Evolutionary conservation across 352 stramenopile genomes (phyloP).

Genomic region (Aphanomyces astaci): DNA sequence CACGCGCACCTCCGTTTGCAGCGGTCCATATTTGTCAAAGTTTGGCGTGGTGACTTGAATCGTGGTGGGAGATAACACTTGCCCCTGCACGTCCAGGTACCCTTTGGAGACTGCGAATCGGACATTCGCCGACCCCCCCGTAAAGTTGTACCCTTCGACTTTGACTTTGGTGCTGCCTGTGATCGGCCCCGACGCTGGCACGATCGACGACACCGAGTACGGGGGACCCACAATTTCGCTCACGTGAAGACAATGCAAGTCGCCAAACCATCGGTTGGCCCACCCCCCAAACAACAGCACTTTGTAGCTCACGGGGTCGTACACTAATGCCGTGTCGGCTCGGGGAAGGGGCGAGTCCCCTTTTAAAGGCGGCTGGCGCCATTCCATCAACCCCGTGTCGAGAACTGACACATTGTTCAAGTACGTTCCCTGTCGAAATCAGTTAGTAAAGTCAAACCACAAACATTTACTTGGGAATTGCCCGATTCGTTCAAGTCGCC

Average conservation of each 20-base stretch:
- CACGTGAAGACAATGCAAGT: conserved; percentile 90
- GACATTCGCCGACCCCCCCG: conserved; percentile 69
- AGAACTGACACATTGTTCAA: conserved; percentile 87
- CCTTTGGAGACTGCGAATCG: conserved; percentile 92
- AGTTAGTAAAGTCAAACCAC: conserved; percentile 9
- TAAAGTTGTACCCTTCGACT: conserved; percentile 90
- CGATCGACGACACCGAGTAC: conserved; percentile 90
- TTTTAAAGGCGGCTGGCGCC: conserved; percentile 50
- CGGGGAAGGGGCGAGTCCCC: conserved; percentile 80
- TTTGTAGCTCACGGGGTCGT: conserved; percentile 83
- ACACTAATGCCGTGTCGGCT: conserved; percentile 90
- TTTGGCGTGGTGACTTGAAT: conserved; percentile 88
- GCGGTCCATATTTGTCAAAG: conserved; percentile 91
- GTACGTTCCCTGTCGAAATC: conserved; percentile 51
- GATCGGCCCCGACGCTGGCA: conserved; percentile 88
- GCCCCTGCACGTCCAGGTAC: conserved; percentile 85
- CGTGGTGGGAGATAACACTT: conserved; percentile 75
- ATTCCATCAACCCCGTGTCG: conserved; percentile 85
- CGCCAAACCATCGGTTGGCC: conserved; percentile 93
- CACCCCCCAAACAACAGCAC: conserved; percentile 95
- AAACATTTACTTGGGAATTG: conserved; percentile 48
- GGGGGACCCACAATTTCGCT: conserved; percentile 92
- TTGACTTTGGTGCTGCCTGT: conserved; percentile 88
- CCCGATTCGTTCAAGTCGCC: conserved; percentile 85
- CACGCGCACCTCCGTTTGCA: conserved; percentile 83